A percentile compares a stretch with the other conserved stretches of the same genome.
These are phyloP conservation scores for Royoungia palumana DNA, from an alignment of 768 basidiomycete species.

Conservation along the genomic window DNA sequence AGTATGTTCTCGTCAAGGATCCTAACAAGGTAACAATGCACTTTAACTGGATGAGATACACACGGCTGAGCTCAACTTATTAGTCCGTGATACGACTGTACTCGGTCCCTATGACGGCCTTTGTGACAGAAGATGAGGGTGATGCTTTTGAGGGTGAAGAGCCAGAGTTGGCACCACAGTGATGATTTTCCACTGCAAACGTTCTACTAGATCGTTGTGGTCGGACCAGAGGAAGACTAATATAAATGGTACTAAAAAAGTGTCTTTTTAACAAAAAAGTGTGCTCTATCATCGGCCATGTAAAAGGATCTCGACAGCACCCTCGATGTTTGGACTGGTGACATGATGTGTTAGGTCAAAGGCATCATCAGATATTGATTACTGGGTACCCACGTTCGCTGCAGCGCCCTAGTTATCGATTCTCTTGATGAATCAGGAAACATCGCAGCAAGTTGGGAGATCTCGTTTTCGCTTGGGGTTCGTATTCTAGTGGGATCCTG, in stretches of 20 bases:
- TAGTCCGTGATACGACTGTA: conserved; percentile 94
- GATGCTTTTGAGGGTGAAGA: conserved; percentile 42
- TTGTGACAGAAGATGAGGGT: conserved; percentile 75
- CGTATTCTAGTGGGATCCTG: conserved; percentile 58
- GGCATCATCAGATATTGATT: too few relatives aligned
- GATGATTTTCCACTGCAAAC: conserved; percentile 6
- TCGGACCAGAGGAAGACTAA: not conserved
- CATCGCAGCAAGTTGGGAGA: conserved; percentile 70
- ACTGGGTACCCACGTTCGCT: conserved; percentile 61
- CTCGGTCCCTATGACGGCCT: conserved; percentile 83
- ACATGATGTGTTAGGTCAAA: conserved; percentile 3
- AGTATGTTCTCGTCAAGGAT: conserved; percentile 96
- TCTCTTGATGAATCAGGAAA: conserved; percentile 80
- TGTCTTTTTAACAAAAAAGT: not conserved
- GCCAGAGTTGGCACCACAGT: conserved; percentile 33
- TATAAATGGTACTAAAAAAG: not conserved
- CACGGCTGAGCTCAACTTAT: conserved; percentile 12
- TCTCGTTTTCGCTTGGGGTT: conserved; percentile 73
- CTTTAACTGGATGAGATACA: not conserved
- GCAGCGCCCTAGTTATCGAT: conserved; percentile 70
- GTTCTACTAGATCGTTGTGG: not conserved
- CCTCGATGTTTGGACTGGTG: conserved; percentile 70
- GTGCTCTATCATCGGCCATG: conserved; percentile 32
- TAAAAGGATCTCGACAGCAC: conserved; percentile 77
- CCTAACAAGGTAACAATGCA: conserved; percentile 80